Conservation (phyloP, 495 filamentous ascomycete genomes). For the Talaromyces stipitatus region DNA sequence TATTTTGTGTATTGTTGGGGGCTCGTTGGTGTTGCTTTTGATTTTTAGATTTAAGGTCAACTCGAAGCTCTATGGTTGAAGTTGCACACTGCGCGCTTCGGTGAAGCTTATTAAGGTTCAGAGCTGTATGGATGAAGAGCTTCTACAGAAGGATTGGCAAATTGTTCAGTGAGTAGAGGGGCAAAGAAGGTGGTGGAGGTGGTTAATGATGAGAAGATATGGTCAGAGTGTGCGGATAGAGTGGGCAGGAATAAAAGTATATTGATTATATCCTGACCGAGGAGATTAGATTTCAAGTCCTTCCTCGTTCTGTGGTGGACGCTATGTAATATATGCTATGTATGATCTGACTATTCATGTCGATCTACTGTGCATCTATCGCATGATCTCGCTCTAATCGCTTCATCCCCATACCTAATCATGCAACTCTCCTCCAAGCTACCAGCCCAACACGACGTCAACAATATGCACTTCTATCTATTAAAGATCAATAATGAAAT, state of each 20-base stretch:
- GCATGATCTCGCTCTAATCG: not conserved
- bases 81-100: too few species aligned
- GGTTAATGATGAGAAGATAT: too few species aligned
- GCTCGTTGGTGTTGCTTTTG: not conserved
- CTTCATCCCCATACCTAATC: not conserved
- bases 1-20: not conserved
- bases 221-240: too few species aligned
- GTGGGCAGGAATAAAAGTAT: too few species aligned
- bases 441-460: not conserved
- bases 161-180: too few species aligned
- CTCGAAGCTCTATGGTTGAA: not conserved
- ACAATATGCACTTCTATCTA: not conserved
- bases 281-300: not conserved
- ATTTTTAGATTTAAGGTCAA: conserved; percentile 1
- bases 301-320: not conserved
- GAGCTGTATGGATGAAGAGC: too few species aligned
- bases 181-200: too few species aligned
- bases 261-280: too few species aligned
- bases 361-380: not conserved
- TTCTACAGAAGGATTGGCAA: too few species aligned
- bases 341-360: not conserved
- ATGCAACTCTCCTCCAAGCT: not conserved
- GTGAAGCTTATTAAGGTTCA: too few species aligned
- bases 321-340: not conserved
- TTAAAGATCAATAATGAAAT: not conserved